Evolutionary conservation across 2,329 filamentous ascomycete genomes (phyloP).

Genomic region (Penicillium sp.): DNA sequence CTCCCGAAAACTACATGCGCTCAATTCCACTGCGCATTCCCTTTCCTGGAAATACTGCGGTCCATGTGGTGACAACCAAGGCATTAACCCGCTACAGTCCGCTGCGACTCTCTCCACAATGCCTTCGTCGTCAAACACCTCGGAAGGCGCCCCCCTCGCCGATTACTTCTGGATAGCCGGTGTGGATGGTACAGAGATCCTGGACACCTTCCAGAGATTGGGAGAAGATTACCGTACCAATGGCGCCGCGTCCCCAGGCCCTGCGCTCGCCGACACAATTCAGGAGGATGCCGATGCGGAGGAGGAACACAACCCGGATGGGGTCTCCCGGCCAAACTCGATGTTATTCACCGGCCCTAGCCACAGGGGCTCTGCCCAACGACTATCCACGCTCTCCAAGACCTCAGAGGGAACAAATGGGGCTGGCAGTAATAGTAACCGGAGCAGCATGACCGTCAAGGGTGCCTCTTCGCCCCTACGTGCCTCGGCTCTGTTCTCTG

Average conservation of each 20-base stretch:
- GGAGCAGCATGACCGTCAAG: slow-evolving; percentile 64
- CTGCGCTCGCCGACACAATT: slow-evolving; percentile 55
- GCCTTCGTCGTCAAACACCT: slow-evolving; percentile 34
- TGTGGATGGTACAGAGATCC: slow-evolving; percentile 47
- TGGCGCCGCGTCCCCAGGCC: slow-evolving; percentile 33
- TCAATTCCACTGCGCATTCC: slow-evolving; percentile 1
- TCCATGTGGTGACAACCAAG: slow-evolving; percentile 21
- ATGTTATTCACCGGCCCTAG: slow-evolving; percentile 23
- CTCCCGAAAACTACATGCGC: slow-evolving; percentile 4
- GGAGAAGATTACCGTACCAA: slow-evolving; percentile 44
- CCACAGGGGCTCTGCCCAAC: slow-evolving; percentile 41
- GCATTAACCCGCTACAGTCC: slow-evolving; percentile 13
- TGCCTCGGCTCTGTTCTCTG: slow-evolving; percentile 43
- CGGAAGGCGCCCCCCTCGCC: slow-evolving; percentile 55
- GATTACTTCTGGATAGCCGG: slow-evolving; percentile 65
- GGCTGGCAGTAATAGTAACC: slow-evolving; percentile 62
- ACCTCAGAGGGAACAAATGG: slow-evolving; percentile 46
- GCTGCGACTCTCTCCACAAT: slow-evolving; percentile 16
- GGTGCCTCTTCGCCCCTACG: slow-evolving; percentile 32
- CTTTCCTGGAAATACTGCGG: neutral
- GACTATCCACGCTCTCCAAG: slow-evolving; percentile 50
- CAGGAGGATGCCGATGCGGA: slow-evolving; percentile 59
- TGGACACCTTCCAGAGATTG: slow-evolving; percentile 43
- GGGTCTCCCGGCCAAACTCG: slow-evolving; percentile 42
- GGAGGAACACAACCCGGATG: slow-evolving; percentile 42